Conservation (phyloP, 2,329 filamentous ascomycete species). For the Fusarium verticillioides region DNA sequence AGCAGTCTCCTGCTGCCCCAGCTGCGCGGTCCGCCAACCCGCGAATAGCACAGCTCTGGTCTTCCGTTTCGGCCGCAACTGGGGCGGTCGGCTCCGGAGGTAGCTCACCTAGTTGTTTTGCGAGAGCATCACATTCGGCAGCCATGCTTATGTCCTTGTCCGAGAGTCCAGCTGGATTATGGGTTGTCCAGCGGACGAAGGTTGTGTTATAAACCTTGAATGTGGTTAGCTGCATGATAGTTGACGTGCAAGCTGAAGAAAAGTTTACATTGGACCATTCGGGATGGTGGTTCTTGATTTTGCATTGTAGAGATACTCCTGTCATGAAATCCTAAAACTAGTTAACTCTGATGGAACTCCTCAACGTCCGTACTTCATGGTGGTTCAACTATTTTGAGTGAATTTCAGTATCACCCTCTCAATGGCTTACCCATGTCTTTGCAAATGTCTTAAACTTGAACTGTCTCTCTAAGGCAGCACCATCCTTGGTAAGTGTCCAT, state of each 20-base stretch:
- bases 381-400: background rate
- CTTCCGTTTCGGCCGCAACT: conserved; percentile 36
- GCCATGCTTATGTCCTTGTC: conserved; percentile 72
- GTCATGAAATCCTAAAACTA: conserved; percentile 77
- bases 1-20: conserved; percentile 63
- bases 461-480: conserved; percentile 66
- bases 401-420: background rate
- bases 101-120: conserved; percentile 66
- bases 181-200: conserved; percentile 79
- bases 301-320: conserved; percentile 74
- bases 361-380: background rate
- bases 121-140: conserved; percentile 68
- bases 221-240: conserved; percentile 1
- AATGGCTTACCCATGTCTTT: conserved; percentile 69
- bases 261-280: conserved; percentile 76
- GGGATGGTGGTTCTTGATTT: conserved; percentile 75
- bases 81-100: conserved; percentile 44
- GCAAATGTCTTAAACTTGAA: conserved; percentile 74
- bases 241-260: background rate
- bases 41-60: conserved; percentile 51
- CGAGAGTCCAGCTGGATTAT: conserved; percentile 73
- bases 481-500: conserved; percentile 64
- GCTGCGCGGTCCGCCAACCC: conserved; percentile 60
- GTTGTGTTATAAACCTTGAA: conserved; percentile 74
- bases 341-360: conserved; percentile 3